Evolutionary conservation across 192 early-diverging fungal species (phyloP).

Genomic region (Jimgerdemannia flammicorona): DNA sequence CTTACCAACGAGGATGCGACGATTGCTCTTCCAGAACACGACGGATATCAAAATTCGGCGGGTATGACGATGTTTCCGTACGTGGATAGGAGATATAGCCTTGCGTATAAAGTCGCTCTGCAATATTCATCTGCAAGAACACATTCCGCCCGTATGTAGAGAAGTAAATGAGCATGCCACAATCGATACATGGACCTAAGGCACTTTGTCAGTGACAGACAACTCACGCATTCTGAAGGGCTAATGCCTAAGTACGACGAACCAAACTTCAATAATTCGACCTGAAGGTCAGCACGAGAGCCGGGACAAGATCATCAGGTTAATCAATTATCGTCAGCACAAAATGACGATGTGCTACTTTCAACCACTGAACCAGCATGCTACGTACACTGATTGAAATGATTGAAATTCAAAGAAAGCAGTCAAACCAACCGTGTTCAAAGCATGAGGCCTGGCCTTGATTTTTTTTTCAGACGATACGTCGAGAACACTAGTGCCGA

Average conservation of each 20-base stretch:
- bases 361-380: too few relatives aligned
- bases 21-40: constrained; percentile 31
- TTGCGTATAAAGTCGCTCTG: constrained; percentile 44
- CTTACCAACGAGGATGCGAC: constrained; percentile 29
- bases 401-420: too few relatives aligned
- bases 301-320: too few relatives aligned
- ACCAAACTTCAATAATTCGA: constrained; percentile 45
- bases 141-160: too few relatives aligned
- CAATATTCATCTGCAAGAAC: constrained; percentile 34
- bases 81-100: constrained; percentile 54
- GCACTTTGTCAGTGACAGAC: background rate
- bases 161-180: background rate
- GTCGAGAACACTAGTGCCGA: constrained; percentile 6
- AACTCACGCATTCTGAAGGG: constrained; percentile 38
- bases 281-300: too few relatives aligned
- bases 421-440: constrained; percentile 16
- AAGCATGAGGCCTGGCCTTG: constrained; percentile 23
- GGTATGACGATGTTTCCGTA: constrained; percentile 46
- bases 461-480: constrained; percentile 12
- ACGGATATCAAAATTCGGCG: constrained; percentile 40
- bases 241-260: constrained; percentile 43
- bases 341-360: too few relatives aligned
- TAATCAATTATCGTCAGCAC: too few relatives aligned
- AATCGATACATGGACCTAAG: background rate
- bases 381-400: too few relatives aligned